These are phyloP conservation scores for Crithidia acanthocephali DNA, from an alignment of 208 protist species.

Conservation along the genomic window DNA sequence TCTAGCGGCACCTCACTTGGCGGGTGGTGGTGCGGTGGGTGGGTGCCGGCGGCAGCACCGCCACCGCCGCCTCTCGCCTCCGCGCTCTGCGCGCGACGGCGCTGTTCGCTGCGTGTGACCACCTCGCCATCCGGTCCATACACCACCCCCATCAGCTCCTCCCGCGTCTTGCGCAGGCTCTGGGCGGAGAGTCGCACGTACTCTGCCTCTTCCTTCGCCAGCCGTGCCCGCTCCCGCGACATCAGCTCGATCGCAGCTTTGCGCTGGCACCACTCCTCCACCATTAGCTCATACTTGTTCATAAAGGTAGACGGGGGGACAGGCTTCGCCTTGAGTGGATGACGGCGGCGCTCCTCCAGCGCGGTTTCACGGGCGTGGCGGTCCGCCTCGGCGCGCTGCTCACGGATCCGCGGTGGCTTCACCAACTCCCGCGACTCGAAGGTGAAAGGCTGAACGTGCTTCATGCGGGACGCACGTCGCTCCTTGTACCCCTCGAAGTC, in stretches of 20 bases:
- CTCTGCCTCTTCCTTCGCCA: slow-evolving; percentile 55
- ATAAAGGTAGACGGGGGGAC: slow-evolving; percentile 89
- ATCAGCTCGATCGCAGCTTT: slow-evolving; percentile 70
- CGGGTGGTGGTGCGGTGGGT: background rate
- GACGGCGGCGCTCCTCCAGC: slow-evolving; percentile 25
- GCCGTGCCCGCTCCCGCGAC: slow-evolving; percentile 61
- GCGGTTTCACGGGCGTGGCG: slow-evolving; percentile 42
- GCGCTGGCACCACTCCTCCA: slow-evolving; percentile 89
- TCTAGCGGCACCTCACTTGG: slow-evolving; percentile 66
- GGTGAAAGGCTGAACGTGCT: slow-evolving; percentile 52
- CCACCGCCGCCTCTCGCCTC: slow-evolving; percentile 11
- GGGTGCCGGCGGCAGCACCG: background rate
- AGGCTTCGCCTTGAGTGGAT: slow-evolving; percentile 55
- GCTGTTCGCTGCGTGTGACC: slow-evolving; percentile 23
- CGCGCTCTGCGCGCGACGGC: slow-evolving; percentile 42
- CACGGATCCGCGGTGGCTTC: slow-evolving; percentile 45
- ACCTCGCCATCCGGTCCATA: slow-evolving; percentile 36
- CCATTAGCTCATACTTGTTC: slow-evolving; percentile 91
- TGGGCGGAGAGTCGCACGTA: slow-evolving; percentile 58
- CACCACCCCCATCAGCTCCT: slow-evolving; percentile 56
- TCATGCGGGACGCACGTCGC: slow-evolving; percentile 44
- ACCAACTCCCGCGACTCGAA: slow-evolving; percentile 72
- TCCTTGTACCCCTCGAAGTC: slow-evolving; percentile 59
- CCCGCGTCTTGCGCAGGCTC: slow-evolving; percentile 52
- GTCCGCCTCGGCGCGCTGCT: slow-evolving; percentile 48